Conservation (phyloP, 495 filamentous ascomycete species). For the Penicillium atrosanguineum region DNA sequence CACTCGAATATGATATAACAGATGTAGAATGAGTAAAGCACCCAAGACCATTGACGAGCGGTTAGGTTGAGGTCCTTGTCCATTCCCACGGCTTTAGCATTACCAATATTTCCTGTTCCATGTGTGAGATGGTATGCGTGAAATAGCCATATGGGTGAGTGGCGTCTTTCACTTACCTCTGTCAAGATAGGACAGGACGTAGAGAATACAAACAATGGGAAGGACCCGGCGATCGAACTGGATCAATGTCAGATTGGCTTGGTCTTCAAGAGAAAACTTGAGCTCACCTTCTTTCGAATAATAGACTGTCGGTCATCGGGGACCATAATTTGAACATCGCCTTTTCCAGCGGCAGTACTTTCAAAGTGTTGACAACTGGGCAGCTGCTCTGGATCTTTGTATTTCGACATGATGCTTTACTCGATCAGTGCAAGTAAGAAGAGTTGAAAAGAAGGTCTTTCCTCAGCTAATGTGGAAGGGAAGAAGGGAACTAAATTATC, state of each 20-base stretch:
- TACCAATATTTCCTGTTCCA: constrained; percentile 50
- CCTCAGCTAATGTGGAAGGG: too few relatives aligned
- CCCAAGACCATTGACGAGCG: constrained; percentile 56
- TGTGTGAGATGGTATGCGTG: constrained; percentile 1
- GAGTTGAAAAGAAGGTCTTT: not conserved
- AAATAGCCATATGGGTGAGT: not conserved
- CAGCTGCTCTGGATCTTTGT: constrained; percentile 2
- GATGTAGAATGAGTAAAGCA: constrained; percentile 68
- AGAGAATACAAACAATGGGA: constrained; percentile 29
- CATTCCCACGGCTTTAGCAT: constrained; percentile 57
- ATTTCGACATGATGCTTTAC: not conserved
- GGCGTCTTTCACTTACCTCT: constrained; percentile 6
- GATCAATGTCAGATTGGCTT: not conserved
- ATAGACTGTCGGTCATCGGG: constrained; percentile 7
- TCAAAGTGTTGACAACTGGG: constrained; percentile 3
- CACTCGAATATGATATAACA: constrained; percentile 32
- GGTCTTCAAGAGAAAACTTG: not conserved
- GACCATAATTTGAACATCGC: not conserved
- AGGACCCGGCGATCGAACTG: constrained; percentile 28
- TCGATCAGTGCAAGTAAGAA: not conserved
- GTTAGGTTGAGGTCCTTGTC: constrained; percentile 47
- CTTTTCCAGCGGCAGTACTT: not conserved
- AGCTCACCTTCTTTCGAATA: constrained; percentile 18
- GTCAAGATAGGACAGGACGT: constrained; percentile 29
- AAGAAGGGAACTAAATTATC: too few relatives aligned